phyloP scores from a whole-genome alignment of 306 rosid genomes.

The Rosa rugosa region DNA sequence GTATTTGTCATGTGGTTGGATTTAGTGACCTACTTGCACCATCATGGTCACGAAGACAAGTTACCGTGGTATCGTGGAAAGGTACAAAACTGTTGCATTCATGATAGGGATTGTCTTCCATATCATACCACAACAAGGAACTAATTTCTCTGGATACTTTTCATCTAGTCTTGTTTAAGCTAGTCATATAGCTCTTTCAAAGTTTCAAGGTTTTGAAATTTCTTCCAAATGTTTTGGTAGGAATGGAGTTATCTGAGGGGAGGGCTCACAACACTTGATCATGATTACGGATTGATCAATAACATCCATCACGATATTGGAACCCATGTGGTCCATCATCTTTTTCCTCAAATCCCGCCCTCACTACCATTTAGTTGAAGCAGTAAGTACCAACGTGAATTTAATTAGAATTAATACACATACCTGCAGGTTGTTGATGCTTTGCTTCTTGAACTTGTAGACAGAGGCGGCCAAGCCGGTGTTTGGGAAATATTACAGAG shows the following conservation, averaged over 20 bases:
- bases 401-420: background rate
- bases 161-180: background rate
- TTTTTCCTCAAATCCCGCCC: conserved; percentile 88
- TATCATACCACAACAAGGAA: background rate
- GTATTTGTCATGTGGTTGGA: conserved; percentile 80
- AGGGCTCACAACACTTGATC: conserved; percentile 75
- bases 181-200: background rate
- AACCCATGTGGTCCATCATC: conserved; percentile 79
- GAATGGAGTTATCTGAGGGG: conserved; percentile 82
- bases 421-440: conserved; percentile 7
- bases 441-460: conserved; percentile 37
- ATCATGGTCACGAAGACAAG: conserved; percentile 75
- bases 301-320: conserved; percentile 83
- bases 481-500: conserved; percentile 61
- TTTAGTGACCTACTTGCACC: conserved; percentile 75
- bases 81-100: conserved; percentile 33
- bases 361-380: conserved; percentile 73
- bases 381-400: conserved; percentile 46
- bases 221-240: conserved; percentile 34
- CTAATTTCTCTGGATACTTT: background rate
- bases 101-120: background rate
- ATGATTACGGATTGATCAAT: conserved; percentile 67
- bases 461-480: conserved; percentile 71
- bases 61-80: conserved; percentile 80
- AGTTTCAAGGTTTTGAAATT: background rate